Evolutionary conservation across 768 basidiomycete genomes (phyloP).

Genomic region (Rhizopogon salebrosus): DNA sequence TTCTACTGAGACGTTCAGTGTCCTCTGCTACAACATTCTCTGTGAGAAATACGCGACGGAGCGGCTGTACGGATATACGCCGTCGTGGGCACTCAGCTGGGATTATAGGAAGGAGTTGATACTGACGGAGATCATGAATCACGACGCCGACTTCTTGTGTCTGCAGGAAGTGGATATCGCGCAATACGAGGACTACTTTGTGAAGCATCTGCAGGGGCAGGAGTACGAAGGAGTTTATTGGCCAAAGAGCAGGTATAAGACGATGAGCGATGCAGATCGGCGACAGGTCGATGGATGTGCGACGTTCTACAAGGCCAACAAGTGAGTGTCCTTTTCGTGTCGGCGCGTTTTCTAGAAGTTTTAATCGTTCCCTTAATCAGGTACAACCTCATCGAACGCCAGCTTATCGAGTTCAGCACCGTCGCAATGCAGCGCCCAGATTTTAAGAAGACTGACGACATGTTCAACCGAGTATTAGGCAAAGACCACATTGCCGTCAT

Average conservation of each 20-base stretch:
- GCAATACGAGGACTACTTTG: constrained; percentile 90
- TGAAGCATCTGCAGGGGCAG: constrained; percentile 59
- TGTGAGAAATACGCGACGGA: constrained; percentile 89
- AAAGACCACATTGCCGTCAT: constrained; percentile 92
- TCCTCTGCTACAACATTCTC: constrained; percentile 91
- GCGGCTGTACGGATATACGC: constrained; percentile 91
- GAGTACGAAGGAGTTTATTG: constrained; percentile 91
- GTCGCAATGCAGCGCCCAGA: constrained; percentile 90
- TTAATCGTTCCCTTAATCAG: constrained; percentile 32
- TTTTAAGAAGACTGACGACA: constrained; percentile 97
- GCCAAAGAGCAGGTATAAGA: constrained; percentile 90
- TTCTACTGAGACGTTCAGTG: constrained; percentile 68
- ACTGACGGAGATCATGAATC: constrained; percentile 74
- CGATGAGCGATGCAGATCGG: constrained; percentile 83
- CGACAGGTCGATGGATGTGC: constrained; percentile 94
- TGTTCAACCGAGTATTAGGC: constrained; percentile 97
- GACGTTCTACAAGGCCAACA: constrained; percentile 86
- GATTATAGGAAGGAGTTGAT: constrained; percentile 88
- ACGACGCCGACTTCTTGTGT: constrained; percentile 86
- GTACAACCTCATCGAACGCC: constrained; percentile 89
- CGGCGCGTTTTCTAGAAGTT: not conserved
- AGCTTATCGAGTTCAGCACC: constrained; percentile 89
- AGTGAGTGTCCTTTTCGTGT: constrained; percentile 47
- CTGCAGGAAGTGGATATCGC: constrained; percentile 93
- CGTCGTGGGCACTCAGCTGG: constrained; percentile 95